Conservation (phyloP, 352 stramenopile genomes). For the Albugo candida region DNA sequence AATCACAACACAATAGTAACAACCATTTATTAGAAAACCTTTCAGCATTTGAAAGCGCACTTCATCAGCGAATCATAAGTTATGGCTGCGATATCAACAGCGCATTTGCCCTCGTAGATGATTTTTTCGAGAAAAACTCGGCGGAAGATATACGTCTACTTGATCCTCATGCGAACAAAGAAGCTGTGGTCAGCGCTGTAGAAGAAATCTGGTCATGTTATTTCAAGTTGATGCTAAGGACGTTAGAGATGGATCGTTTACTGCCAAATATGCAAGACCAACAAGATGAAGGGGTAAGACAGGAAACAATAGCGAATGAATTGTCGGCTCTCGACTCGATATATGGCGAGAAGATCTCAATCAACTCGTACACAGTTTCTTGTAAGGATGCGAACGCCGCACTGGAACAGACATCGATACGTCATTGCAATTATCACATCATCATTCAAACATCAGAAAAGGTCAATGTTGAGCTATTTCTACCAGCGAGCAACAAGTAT, state of each 20-base stretch:
- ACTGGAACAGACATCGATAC: no score
- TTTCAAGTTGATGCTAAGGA: slow-evolving; percentile 16
- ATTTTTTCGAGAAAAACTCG: slow-evolving; percentile 9
- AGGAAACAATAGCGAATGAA: slow-evolving; percentile 23
- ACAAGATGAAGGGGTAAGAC: neutral
- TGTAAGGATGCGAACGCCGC: no score
- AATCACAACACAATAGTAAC: slow-evolving; percentile 3
- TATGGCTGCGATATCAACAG: slow-evolving; percentile 51
- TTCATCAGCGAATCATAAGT: slow-evolving; percentile 58
- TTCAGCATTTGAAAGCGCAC: slow-evolving; percentile 8
- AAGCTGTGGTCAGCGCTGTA: slow-evolving; percentile 2
- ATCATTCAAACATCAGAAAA: slow-evolving; percentile 23
- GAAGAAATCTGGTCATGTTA: slow-evolving; percentile 16
- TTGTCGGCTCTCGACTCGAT: slow-evolving; percentile 65
- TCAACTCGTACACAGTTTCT: neutral
- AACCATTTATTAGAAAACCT: neutral
- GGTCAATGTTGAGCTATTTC: slow-evolving; percentile 31
- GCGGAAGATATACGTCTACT: no score
- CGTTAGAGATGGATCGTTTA: neutral
- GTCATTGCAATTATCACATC: no score
- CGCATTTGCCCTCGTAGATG: slow-evolving; percentile 22
- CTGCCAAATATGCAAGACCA: neutral
- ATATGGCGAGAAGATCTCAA: slow-evolving; percentile 51
- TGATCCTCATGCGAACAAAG: neutral
- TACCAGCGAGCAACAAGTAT: slow-evolving; percentile 31